Conservation (phyloP, 306 rosid genomes). For the Malus asiatica region DNA sequence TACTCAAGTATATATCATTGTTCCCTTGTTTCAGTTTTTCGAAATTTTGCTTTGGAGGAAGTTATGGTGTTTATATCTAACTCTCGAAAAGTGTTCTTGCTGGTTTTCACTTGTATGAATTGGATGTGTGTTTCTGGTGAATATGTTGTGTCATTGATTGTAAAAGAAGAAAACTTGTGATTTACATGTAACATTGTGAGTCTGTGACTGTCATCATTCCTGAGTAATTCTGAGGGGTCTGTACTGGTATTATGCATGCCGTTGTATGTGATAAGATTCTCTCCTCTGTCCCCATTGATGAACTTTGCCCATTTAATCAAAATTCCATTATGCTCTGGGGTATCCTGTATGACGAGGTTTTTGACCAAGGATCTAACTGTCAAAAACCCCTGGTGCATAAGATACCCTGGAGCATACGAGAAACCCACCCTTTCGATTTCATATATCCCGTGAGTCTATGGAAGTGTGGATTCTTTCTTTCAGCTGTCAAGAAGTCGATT, state of each 20-base stretch:
- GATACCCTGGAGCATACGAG: no score
- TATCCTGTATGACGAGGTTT: no score
- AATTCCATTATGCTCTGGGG: no score
- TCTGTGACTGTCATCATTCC: neutral
- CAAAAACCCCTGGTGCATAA: no score
- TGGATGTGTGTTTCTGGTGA: neutral
- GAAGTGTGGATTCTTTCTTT: neutral
- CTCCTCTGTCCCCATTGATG: neutral
- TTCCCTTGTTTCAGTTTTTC: neutral
- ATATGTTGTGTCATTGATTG: neutral
- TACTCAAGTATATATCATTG: slow-evolving; percentile 23
- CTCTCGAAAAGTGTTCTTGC: neutral
- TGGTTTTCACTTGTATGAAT: slow-evolving; percentile 1
- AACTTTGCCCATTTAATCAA: no score
- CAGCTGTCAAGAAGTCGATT: neutral
- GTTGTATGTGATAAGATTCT: neutral
- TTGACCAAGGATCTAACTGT: no score
- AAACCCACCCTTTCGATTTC: neutral
- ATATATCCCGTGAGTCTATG: neutral
- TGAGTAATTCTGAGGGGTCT: no score
- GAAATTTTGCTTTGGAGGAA: neutral
- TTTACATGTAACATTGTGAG: neutral
- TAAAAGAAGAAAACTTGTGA: neutral
- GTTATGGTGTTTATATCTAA: slow-evolving; percentile 6
- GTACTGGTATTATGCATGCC: neutral